Percentiles rank a stretch among this genome's conserved stretches.
Conservation (phyloP, 768 basidiomycete genomes). For the Panaeolus papilionaceus region DNA sequence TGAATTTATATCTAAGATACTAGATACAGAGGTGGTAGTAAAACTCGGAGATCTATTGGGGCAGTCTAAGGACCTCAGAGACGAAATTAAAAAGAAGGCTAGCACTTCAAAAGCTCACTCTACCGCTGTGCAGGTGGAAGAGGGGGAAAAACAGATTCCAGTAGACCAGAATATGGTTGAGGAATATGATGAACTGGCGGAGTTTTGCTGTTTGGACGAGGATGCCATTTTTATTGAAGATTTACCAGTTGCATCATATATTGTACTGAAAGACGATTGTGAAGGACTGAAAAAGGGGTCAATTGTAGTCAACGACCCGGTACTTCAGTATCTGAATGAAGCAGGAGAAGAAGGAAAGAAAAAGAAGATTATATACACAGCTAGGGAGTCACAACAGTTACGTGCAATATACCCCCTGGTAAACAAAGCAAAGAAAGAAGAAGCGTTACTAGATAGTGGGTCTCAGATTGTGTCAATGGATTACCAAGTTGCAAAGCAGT, state of each 20-base stretch:
- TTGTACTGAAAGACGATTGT: no score
- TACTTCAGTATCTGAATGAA: slow-evolving; percentile 12
- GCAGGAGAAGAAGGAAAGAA: neutral
- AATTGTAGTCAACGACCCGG: neutral
- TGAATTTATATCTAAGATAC: no score
- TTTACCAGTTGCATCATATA: no score
- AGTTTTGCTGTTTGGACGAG: no score
- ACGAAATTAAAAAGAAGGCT: slow-evolving; percentile 15
- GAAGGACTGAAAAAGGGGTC: neutral
- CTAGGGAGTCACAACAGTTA: slow-evolving; percentile 17
- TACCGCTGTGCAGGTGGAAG: neutral
- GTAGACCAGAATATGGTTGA: neutral
- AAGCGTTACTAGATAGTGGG: slow-evolving; percentile 29
- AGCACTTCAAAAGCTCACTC: neutral
- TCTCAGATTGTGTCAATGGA: slow-evolving; percentile 34
- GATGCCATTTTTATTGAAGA: no score
- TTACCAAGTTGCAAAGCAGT: slow-evolving; percentile 20
- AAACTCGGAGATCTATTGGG: neutral
- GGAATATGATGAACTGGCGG: neutral
- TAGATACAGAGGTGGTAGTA: no score
- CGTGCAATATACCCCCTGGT: slow-evolving; percentile 16
- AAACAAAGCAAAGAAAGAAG: slow-evolving; percentile 18
- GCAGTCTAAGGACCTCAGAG: neutral
- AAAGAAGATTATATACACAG: slow-evolving; percentile 12
- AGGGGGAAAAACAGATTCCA: neutral